A percentile compares a stretch with the other conserved stretches of the same genome.
Evolutionary conservation across 2,329 filamentous ascomycete genomes (phyloP).

Genomic region (Conoideocrella luteorostrata): DNA sequence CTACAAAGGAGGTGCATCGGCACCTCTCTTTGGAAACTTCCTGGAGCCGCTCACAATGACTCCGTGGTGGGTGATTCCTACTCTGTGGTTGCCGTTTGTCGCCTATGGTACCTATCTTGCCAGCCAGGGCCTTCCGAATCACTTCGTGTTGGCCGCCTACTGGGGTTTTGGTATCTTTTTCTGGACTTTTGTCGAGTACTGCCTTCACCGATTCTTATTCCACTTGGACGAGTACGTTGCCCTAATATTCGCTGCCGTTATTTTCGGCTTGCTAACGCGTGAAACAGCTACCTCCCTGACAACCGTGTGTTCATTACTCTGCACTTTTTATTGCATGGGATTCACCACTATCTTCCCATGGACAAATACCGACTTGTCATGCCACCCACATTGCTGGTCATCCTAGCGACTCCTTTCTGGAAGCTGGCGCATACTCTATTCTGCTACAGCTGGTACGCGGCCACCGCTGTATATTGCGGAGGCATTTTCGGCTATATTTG

Average conservation of each 20-base stretch:
- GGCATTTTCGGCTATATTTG: constrained; percentile 93
- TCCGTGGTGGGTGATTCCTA: constrained; percentile 85
- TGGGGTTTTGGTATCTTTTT: constrained; percentile 66
- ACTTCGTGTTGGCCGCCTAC: constrained; percentile 47
- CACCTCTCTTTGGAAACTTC: constrained; percentile 94
- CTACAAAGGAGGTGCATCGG: constrained; percentile 88
- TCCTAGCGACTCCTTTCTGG: constrained; percentile 85
- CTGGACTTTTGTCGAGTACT: constrained; percentile 89
- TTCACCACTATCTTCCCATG: constrained; percentile 99
- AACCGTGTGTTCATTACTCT: constrained; percentile 79
- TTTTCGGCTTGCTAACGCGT: constrained; percentile 22
- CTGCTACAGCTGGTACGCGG: constrained; percentile 78
- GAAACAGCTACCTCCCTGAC: constrained; percentile 72
- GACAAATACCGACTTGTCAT: constrained; percentile 95
- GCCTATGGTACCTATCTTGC: constrained; percentile 65
- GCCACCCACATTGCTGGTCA: constrained; percentile 83
- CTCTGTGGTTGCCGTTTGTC: constrained; percentile 77
- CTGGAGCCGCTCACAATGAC: constrained; percentile 96
- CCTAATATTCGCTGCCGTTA: neutral
- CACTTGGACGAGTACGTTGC: constrained; percentile 78
- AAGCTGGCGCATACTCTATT: constrained; percentile 79
- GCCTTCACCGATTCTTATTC: constrained; percentile 84
- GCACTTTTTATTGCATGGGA: constrained; percentile 92
- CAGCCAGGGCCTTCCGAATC: constrained; percentile 50
- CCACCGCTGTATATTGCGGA: constrained; percentile 72